Evolutionary conservation across 768 basidiomycete genomes (phyloP), one percentile per base, ranked within the genome.

Genomic region (Suillus variegatus): DNA sequence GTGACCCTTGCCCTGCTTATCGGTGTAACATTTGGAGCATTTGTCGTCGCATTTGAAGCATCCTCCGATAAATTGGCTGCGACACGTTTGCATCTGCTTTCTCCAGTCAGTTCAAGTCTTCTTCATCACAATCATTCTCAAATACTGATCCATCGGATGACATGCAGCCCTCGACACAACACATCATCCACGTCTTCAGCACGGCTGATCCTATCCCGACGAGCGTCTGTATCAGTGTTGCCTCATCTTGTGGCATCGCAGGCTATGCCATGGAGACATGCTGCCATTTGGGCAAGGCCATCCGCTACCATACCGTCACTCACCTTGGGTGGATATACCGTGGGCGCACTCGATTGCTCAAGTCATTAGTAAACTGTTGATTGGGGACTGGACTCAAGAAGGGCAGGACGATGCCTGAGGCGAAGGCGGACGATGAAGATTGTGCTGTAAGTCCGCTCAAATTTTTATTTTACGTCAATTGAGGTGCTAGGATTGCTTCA

Each of bases 121-220:
- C 1, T 57, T 38, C 46, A 18, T 55, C 32, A 32, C 32, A n/a
- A 36, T 41, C 25, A 46, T 46, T 25, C 20, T 13, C 16, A 36
- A 63, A 25, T 61, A 28, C 64, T 65, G 2, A 70, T 38, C 32
- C 41, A 49, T 52, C 49, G 20, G 57, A 47, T 25, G 49, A 18
- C 54, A 4, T 38, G 20, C 69, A 92, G 90, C 91, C 89, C 0
- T 88, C 89, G 2, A 82, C 82, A 0, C 85, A 88, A 3, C 91
- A 93, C 67, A 82, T 97, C 51, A 94, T 90, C 0, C 94, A 98
- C 71, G 82, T 98, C 9, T 97, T 92, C 72, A 91, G 97, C 73
- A 98, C 92, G 1, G 95, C 91, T 22, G 97, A 99, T 81, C 96
- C 96, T 0, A 93, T 98, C 43, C 86, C 96, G 3, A 91, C 92